A percentile compares a stretch with the other conserved stretches of the same genome.
These are phyloP conservation scores for Hymenoscyphus albidus DNA, from an alignment of 2,329 filamentous ascomycete genomes.

Conservation along the genomic window DNA sequence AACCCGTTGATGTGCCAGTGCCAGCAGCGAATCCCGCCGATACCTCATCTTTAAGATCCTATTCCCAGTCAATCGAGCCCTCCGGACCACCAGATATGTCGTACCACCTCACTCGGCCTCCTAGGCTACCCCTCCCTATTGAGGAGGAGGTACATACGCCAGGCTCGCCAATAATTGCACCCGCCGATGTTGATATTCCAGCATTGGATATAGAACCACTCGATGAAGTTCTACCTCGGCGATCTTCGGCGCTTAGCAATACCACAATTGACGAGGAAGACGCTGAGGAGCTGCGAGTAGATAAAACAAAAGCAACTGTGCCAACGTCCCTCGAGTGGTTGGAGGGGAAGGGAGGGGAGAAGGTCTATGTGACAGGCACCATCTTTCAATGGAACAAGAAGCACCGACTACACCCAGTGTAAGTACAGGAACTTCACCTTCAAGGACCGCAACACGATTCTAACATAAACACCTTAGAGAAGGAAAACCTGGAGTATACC, in stretches of 20 bases:
- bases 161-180: slow-evolving; percentile 80
- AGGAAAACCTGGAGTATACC: slow-evolving; percentile 57
- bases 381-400: slow-evolving; percentile 98
- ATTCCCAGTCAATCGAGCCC: slow-evolving; percentile 49
- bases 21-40: slow-evolving; percentile 27
- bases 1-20: slow-evolving; percentile 53
- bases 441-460: slow-evolving; percentile 12
- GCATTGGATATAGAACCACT: slow-evolving; percentile 40
- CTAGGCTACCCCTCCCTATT: slow-evolving; percentile 86
- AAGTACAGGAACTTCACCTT: slow-evolving; percentile 35
- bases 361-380: slow-evolving; percentile 93
- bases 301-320: slow-evolving; percentile 73
- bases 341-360: slow-evolving; percentile 65
- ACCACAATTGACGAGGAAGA: slow-evolving; percentile 76
- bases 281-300: slow-evolving; percentile 70
- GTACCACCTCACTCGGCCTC: slow-evolving; percentile 66
- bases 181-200: slow-evolving; percentile 50
- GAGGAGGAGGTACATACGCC: slow-evolving; percentile 87
- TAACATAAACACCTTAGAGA: slow-evolving; percentile 35
- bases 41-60: slow-evolving; percentile 25
- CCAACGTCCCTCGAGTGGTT: slow-evolving; percentile 83
- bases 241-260: slow-evolving; percentile 57
- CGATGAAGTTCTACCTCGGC: slow-evolving; percentile 44
- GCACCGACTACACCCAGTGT: slow-evolving; percentile 81
- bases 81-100: slow-evolving; percentile 50